Base-by-base conservation (phyloP, 2,329 filamentous ascomycete genomes). In the Fonsecaea monophora region DNA sequence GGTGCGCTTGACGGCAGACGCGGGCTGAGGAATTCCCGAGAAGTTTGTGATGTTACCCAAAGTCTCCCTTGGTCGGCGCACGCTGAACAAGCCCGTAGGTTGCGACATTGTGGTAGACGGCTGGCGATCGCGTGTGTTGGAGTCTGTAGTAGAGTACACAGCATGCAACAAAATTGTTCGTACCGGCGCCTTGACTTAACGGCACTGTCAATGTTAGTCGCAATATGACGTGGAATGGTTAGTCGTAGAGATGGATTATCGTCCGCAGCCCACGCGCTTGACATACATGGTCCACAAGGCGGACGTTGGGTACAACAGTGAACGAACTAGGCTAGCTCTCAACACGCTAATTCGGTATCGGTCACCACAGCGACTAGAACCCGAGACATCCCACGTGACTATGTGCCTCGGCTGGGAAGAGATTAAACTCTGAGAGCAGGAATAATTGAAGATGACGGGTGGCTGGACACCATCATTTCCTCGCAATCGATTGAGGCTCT, bases 1-100 rank as follows among this genome's bases (percentile, higher is more conserved):
- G 35, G 92, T 91, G 78, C 95, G 92, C 83, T 99, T 99, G 86
- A 99, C 90, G 48, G 93, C 92, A 48, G 94, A 98, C 34, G 91
- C 86, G 8, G 95, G 94, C 81, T 96, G 92, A 21, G 95, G 95
- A 70, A 99, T 92, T 25, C 88, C 87, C 21, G 91, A 91, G 78
- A 93, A 94, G 78, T 89, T 88, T 77, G 88, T 94, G 75, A 97
- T 88, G 72, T 89, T 89, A 71, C 90, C 94, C 67, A 98, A 87
- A 62, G 95, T 97, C 92, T 96, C 94, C 85, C 94, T 88, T 73
- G 92, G 91, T 76, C 94, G 90, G 80, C 92, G 92, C 78, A 96
- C 92, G 76, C 93, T 97, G 86, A 94, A 97, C 77, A 95, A 84
- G 76, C 91, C 91, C 68, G 89, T 88, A 75, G 96, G 92, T 82